Evolutionary conservation across 2,329 filamentous ascomycete genomes (phyloP).

Genomic region (Didymella pinodella): DNA sequence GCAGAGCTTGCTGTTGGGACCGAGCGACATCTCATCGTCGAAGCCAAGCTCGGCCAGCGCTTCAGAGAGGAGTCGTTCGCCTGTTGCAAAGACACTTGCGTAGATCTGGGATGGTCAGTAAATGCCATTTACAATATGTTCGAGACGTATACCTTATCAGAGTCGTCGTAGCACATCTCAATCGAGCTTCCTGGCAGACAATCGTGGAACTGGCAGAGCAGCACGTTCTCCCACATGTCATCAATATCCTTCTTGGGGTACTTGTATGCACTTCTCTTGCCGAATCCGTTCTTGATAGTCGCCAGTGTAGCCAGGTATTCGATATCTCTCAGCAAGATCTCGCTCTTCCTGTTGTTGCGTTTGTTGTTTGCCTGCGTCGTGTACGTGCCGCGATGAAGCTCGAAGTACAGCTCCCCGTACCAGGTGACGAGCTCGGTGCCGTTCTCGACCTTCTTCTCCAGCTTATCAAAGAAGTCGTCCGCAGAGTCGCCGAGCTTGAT

Average conservation of each 20-base stretch:
- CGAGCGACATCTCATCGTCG: constrained; percentile 53
- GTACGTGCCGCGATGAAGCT: constrained; percentile 95
- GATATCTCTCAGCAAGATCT: constrained; percentile 84
- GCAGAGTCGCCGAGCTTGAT: constrained; percentile 89
- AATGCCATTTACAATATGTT: neutral
- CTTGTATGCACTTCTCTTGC: constrained; percentile 66
- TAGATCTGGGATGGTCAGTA: constrained; percentile 66
- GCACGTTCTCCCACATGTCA: constrained; percentile 89
- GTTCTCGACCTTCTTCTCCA: constrained; percentile 77
- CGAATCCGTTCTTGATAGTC: constrained; percentile 70
- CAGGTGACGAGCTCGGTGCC: constrained; percentile 84
- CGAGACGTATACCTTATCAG: constrained; percentile 66
- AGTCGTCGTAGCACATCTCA: constrained; percentile 98
- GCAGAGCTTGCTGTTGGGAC: constrained; percentile 59
- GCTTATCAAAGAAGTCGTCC: constrained; percentile 88
- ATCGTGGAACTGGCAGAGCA: constrained; percentile 97
- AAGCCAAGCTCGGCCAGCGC: constrained; percentile 74
- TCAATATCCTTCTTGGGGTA: constrained; percentile 96
- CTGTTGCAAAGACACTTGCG: constrained; percentile 79
- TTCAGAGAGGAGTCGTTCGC: constrained; percentile 73
- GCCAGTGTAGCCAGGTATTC: constrained; percentile 88
- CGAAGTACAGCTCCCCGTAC: constrained; percentile 98
- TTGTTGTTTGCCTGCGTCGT: constrained; percentile 99
- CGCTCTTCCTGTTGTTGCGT: constrained; percentile 85
- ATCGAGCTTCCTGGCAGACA: constrained; percentile 94